Evolutionary conservation across 2,329 filamentous ascomycete species (phyloP).

Genomic region (Bipolaris victoriae): DNA sequence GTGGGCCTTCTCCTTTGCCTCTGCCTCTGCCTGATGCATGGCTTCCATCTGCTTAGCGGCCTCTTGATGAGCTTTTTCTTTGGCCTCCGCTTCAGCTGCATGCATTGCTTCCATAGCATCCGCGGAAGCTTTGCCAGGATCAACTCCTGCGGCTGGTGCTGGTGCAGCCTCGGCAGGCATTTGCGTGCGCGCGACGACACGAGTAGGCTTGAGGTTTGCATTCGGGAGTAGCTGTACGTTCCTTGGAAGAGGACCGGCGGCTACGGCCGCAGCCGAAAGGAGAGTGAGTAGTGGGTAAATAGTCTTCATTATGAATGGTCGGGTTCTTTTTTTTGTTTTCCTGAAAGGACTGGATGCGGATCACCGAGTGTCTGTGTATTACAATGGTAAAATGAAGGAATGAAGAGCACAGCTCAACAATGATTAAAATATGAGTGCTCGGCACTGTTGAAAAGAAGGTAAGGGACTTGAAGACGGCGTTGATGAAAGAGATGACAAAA

Average conservation of each 20-base stretch:
- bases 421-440: constrained; percentile 31
- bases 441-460: constrained; percentile 28
- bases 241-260: constrained; percentile 28
- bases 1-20: constrained; percentile 18
- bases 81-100: constrained; percentile 21
- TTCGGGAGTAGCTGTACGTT: constrained; percentile 4
- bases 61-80: constrained; percentile 18
- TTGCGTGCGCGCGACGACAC: constrained; percentile 22
- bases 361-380: constrained; percentile 7
- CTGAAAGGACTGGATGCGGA: constrained; percentile 4
- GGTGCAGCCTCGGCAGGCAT: constrained; percentile 10
- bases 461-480: constrained; percentile 13
- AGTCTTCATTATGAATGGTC: constrained; percentile 31
- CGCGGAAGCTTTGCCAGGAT: constrained; percentile 15
- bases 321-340: background rate
- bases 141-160: constrained; percentile 15
- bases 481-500: constrained; percentile 11
- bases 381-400: constrained; percentile 19
- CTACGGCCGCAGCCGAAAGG: constrained; percentile 26
- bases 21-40: constrained; percentile 23
- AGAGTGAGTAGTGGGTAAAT: constrained; percentile 32
- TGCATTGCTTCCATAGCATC: constrained; percentile 16
- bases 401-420: constrained; percentile 32
- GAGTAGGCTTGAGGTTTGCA: constrained; percentile 14
- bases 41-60: constrained; percentile 28